Evolutionary conservation across 2,329 filamentous ascomycete genomes (phyloP).

Genomic region (Harringtonia lauricola): DNA sequence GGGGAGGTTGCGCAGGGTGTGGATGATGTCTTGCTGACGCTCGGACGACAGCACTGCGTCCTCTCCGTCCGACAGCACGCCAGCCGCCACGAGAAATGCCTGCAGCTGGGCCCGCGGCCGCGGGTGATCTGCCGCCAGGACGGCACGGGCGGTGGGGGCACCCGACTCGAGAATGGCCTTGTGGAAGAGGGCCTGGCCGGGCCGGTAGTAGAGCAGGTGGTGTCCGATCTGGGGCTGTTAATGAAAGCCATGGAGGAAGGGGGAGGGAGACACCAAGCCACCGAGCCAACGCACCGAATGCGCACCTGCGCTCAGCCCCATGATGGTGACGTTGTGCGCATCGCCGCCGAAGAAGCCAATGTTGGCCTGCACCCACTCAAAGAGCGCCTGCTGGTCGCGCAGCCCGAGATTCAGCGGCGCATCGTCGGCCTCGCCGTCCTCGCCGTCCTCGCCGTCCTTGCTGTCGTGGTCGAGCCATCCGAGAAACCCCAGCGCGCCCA

Average conservation of each 20-base stretch:
- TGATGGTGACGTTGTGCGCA: conserved; percentile 43
- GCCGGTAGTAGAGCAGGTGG: conserved; percentile 43
- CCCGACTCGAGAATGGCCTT: conserved; percentile 48
- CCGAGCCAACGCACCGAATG: conserved; percentile 38
- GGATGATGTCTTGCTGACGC: conserved; percentile 35
- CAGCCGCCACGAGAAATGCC: conserved; percentile 40
- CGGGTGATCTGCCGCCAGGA: conserved; percentile 41
- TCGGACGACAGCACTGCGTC: conserved; percentile 13
- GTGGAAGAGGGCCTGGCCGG: conserved; percentile 31
- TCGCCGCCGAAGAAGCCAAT: conserved; percentile 51
- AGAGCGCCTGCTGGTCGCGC: conserved; percentile 46
- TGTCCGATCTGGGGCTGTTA: conserved; percentile 46
- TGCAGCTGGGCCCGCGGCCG: conserved; percentile 44
- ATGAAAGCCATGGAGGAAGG: background rate
- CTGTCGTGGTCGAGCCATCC: conserved; percentile 18
- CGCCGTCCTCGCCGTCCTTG: conserved; percentile 36
- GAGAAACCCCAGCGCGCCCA: conserved; percentile 60
- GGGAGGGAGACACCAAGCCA: conserved; percentile 1
- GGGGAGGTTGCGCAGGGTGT: conserved; percentile 34
- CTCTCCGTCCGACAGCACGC: conserved; percentile 21
- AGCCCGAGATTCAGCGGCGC: conserved; percentile 52
- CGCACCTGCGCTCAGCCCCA: conserved; percentile 51
- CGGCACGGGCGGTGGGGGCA: conserved; percentile 41
- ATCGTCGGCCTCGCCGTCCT: conserved; percentile 29
- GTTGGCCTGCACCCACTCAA: conserved; percentile 51